Base-by-base conservation (phyloP, 768 basidiomycete genomes). In the Fibroporia radiculosa region DNA sequence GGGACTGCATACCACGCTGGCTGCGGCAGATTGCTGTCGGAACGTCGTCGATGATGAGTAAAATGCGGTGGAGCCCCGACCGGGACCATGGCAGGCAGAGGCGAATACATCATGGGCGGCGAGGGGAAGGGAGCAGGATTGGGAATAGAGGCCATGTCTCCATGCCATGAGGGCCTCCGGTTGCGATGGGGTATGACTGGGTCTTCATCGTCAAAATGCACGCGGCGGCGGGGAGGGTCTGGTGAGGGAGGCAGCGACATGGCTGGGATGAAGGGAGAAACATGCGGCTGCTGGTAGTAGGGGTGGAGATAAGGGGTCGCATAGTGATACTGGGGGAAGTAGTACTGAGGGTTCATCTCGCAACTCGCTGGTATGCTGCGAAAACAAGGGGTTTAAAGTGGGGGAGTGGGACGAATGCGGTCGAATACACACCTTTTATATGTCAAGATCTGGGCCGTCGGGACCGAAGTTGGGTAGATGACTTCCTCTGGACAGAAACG, bases 121-220 rank as follows among this genome's bases (percentile, higher is more conserved):
- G 59, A 58, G 20, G 56, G 56, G 46, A 57, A 59, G 6, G 59
- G 59, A 0, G 37, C 44, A 3, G 56, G 48, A 47, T 52, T 56
- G 4, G 59, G 50, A 6, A 52, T 38, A 19, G 57, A 52, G 13
- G 54, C 54, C 23, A 43, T 51, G 6, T 48, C 53, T 4, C 48
- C 54, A 34, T 58, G 52, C 55, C 56, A 62, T 16, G 60, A 62
- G 6, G 60, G 58, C 14, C 56, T 54, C 20, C 60, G 50, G 14
- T 40, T 27, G 11, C 52, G 52, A 6, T 14, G 14, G 3, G 24
- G 33, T n/a, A 34, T 18, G 10, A 42, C 10, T 7, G 29, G 32
- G 34, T 22, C 16, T 5, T 50, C 49, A 33, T 50, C 53, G 11
- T 48, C 51, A 28, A 45, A 55, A 42, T 47, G 51, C 14, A 52